Base-by-base conservation (phyloP, 2,329 filamentous ascomycete genomes). In the Lachnellula subtilissima region DNA sequence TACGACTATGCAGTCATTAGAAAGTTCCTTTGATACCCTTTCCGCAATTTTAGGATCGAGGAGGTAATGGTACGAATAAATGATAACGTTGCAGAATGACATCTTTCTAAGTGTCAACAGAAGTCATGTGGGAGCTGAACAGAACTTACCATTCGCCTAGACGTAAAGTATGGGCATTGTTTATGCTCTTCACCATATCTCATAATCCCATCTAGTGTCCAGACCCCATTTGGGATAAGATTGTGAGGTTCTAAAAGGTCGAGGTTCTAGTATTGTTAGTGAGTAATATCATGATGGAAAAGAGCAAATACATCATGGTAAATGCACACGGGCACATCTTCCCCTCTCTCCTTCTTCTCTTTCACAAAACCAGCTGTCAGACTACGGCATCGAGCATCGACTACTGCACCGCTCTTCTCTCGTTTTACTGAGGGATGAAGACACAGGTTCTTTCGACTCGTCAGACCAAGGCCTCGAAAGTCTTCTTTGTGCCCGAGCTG, bases 51-150 rank as follows among this genome's bases (percentile, higher is more conserved):
- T 99, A 2, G 94, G 94, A 67, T 99, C 95, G 15, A 99, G 83
- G 3, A 99, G 83, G 69, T 99, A 99, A 73, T 99, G 94, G 70
- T 99, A 99, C 0, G 94, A 99, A 75, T 99, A 99, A 64, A 99
- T 99, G 68, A 99, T 97, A 69, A 99, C 91, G 71, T 99, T 97
- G 80, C 94, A 99, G 70, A 92, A 97, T 67, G 94, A 88, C 93
- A 99, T 97, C 88, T 91, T 19, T 8, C 22, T 5, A 9, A n/a
- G 14, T 35, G 8, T 35, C 28, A 40, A 54, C 65, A 68, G 58
- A 36, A 36, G 28, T 19, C 23, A 43, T 43, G 17, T 19, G 5
- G 40, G 47, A 19, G 17, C 35, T 45, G n/a, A 42, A 40, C 12
- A 32, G 28, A 22, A 36, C 53, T 19, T 73, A 90, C 88, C 94